Percentiles rank a stretch among this genome's conserved stretches.
Evolutionary conservation across 2,329 filamentous ascomycete genomes (phyloP).

Genomic region (Fusarium sp.): DNA sequence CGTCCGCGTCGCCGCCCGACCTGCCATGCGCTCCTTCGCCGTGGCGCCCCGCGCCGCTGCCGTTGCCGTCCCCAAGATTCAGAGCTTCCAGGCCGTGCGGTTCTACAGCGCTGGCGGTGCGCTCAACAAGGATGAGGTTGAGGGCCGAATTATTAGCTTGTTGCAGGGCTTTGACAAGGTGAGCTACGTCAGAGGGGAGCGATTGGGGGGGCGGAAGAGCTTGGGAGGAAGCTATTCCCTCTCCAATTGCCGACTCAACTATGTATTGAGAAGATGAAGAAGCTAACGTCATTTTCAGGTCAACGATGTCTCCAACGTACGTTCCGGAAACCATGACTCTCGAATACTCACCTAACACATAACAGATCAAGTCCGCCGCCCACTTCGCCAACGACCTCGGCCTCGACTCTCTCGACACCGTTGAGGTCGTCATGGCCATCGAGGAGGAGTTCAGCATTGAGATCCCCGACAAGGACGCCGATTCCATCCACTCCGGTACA

Average conservation of each 20-base stretch:
- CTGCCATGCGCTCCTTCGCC: conserved; percentile 71
- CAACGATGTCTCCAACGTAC: conserved; percentile 73
- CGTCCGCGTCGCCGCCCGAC: conserved; percentile 63
- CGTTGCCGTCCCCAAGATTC: conserved; percentile 71
- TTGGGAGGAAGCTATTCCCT: conserved; percentile 3
- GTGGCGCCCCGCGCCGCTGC: conserved; percentile 69
- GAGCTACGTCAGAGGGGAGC: conserved; percentile 8
- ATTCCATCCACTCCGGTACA: conserved; percentile 93
- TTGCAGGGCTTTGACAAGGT: conserved; percentile 97
- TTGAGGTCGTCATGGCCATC: conserved; percentile 99
- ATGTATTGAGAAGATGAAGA: conserved; percentile 17
- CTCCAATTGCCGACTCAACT: conserved; percentile 7
- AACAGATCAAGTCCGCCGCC: conserved; percentile 81
- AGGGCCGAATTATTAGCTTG: conserved; percentile 91
- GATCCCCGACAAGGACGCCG: conserved; percentile 97
- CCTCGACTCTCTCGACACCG: conserved; percentile 87
- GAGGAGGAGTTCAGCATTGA: conserved; percentile 95
- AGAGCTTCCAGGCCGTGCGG: conserved; percentile 77
- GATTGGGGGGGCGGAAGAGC: conserved; percentile 4
- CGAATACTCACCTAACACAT: conserved; percentile 25
- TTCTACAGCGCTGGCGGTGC: conserved; percentile 88
- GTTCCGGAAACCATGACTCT: conserved; percentile 44
- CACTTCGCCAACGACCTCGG: conserved; percentile 99
- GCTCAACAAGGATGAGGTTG: conserved; percentile 85
- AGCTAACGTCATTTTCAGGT: conserved; percentile 65